Evolutionary conservation across 768 basidiomycete species (phyloP).

Genomic region (Pluteus cervinus): DNA sequence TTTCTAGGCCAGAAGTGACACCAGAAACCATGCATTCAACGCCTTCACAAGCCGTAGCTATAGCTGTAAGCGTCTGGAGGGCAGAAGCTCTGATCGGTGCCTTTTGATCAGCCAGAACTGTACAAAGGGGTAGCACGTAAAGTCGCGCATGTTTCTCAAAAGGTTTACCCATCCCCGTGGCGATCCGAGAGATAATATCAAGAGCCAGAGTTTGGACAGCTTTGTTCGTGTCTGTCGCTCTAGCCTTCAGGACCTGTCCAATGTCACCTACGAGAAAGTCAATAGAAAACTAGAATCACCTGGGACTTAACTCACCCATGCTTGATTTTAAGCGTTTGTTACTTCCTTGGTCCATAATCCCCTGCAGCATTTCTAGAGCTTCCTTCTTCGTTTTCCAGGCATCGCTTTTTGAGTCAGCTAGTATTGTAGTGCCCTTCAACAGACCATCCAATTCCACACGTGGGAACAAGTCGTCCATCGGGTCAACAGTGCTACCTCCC

Average conservation of each 20-base stretch:
- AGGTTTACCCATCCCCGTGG: constrained; percentile 90
- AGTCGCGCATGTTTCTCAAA: constrained; percentile 87
- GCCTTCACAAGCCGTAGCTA: constrained; percentile 79
- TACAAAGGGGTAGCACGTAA: constrained; percentile 70
- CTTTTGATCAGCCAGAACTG: constrained; percentile 91
- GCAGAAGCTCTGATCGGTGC: constrained; percentile 77
- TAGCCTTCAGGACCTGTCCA: constrained; percentile 77
- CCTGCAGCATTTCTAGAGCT: constrained; percentile 79
- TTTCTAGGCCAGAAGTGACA: constrained; percentile 76
- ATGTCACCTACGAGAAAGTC: constrained; percentile 69
- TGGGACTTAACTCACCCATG: constrained; percentile 57
- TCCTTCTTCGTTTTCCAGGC: constrained; percentile 98
- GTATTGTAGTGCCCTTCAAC: constrained; percentile 75
- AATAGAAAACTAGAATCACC: constrained; percentile 4
- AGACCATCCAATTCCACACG: constrained; percentile 88
- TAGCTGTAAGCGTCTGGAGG: constrained; percentile 71
- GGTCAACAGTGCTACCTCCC: constrained; percentile 47
- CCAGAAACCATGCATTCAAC: constrained; percentile 78
- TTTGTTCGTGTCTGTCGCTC: constrained; percentile 91
- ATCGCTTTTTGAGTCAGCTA: constrained; percentile 84
- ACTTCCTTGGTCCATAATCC: constrained; percentile 79
- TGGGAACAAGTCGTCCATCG: constrained; percentile 92
- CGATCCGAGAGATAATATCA: constrained; percentile 85
- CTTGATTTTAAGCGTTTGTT: constrained; percentile 89
- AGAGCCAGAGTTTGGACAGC: constrained; percentile 87